Evolutionary conservation across 1,284 basidiomycete species (phyloP).

Genomic region (Laetiporus sulphureus): DNA sequence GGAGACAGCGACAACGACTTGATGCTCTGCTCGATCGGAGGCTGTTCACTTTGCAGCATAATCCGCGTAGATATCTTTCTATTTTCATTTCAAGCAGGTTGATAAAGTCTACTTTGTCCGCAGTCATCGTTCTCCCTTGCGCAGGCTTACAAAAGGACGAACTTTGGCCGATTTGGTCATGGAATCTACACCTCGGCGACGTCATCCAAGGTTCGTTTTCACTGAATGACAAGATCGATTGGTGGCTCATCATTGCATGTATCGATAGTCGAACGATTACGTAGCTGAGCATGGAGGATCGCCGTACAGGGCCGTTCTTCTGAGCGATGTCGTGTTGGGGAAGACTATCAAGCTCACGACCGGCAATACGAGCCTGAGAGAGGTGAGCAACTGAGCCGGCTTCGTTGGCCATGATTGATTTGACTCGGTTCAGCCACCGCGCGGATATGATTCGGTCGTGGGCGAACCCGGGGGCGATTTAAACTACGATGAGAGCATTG

Average conservation of each 20-base stretch:
- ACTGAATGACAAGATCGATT: no score
- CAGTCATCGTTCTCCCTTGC: slow-evolving; percentile 12
- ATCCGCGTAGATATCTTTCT: slow-evolving; percentile 7
- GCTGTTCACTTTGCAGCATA: slow-evolving; percentile 11
- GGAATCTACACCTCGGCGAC: slow-evolving; percentile 16
- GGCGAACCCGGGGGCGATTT: slow-evolving; percentile 21
- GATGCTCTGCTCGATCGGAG: slow-evolving; percentile 1
- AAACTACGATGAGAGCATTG: slow-evolving; percentile 24
- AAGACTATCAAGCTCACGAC: slow-evolving; percentile 13
- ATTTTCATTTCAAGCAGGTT: no score
- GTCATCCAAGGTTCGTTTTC: slow-evolving; percentile 11
- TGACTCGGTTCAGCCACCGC: slow-evolving; percentile 19
- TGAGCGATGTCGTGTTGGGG: slow-evolving; percentile 22
- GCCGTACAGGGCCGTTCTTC: slow-evolving; percentile 15
- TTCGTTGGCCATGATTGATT: not conserved
- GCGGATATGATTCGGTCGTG: slow-evolving; percentile 20
- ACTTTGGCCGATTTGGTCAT: slow-evolving; percentile 11
- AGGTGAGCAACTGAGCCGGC: slow-evolving; percentile 11
- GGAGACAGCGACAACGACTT: slow-evolving; percentile 5
- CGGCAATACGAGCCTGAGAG: slow-evolving; percentile 10
- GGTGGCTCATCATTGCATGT: no score
- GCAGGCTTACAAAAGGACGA: slow-evolving; percentile 4
- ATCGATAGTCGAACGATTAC: slow-evolving; percentile 17
- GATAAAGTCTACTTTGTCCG: no score
- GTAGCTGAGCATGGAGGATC: slow-evolving; percentile 11